Conservation (phyloP, 176 grass and related monocot genomes). For the Carex kokanica region DNA sequence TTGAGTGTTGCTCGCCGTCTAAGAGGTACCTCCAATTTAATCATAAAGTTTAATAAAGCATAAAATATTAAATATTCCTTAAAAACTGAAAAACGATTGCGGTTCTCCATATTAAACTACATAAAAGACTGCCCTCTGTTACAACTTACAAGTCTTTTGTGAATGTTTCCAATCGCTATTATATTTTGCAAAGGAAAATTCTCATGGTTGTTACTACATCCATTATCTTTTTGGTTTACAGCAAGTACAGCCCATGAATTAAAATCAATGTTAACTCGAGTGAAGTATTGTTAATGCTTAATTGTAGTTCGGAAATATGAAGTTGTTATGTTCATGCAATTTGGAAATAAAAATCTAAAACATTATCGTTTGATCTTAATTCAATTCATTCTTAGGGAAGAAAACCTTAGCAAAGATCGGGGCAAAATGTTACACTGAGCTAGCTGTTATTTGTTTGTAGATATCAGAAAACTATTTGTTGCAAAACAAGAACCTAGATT, state of each 20-base stretch:
- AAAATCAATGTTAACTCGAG: neutral
- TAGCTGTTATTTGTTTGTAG: neutral
- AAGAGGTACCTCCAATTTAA: constrained; percentile 30
- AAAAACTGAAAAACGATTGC: neutral
- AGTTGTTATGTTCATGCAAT: neutral
- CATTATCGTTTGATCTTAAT: neutral
- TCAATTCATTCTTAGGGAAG: neutral
- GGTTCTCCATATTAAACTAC: neutral
- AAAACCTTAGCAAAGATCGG: neutral
- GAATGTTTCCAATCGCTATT: neutral
- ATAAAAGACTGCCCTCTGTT: neutral
- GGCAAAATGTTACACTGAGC: neutral
- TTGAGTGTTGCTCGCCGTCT: constrained; percentile 42
- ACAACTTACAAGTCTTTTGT: neutral
- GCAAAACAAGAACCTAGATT: neutral
- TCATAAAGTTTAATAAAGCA: neutral
- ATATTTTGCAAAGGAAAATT: neutral
- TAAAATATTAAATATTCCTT: neutral
- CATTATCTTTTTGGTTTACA: neutral
- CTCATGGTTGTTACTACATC: neutral
- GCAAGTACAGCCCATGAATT: neutral
- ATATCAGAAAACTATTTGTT: neutral
- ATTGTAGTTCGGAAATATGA: neutral
- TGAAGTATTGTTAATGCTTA: neutral
- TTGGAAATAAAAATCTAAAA: neutral